Evolutionary conservation across 148 eudicot genomes (phyloP).

Genomic region (Nepenthes mirabilis): DNA sequence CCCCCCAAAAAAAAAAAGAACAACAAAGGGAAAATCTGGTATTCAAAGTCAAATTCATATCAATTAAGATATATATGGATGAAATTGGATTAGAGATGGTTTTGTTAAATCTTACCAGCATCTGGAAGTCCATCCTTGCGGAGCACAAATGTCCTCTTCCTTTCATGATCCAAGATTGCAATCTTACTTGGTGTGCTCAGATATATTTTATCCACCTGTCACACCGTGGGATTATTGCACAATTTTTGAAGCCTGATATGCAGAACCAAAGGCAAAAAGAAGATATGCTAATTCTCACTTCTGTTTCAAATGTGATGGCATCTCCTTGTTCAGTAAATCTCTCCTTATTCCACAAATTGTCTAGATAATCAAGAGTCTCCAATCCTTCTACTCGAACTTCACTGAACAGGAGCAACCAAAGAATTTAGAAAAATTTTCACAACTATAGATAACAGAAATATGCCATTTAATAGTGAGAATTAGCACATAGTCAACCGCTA

Average conservation of each 20-base stretch:
- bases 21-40: too few relatives aligned
- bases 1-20: too few relatives aligned
- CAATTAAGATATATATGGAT: neutral
- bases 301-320: conserved; percentile 88
- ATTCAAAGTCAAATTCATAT: neutral
- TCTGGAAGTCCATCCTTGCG: conserved; percentile 96
- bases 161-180: conserved; percentile 83
- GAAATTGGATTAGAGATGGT: neutral
- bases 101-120: conserved; percentile 50
- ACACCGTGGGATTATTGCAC: neutral
- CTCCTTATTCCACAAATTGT: conserved; percentile 62
- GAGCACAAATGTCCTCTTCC: conserved; percentile 80
- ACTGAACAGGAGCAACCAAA: conserved; percentile 22
- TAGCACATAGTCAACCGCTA: too few relatives aligned
- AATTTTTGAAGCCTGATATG: conserved; percentile 3
- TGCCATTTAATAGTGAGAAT: too few relatives aligned
- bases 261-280: neutral
- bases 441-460: conserved; percentile 1
- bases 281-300: conserved; percentile 31
- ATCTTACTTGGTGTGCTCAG: conserved; percentile 87
- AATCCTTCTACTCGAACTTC: conserved; percentile 96
- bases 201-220: conserved; percentile 78
- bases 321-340: conserved; percentile 94
- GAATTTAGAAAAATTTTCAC: too few relatives aligned
- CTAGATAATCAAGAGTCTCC: conserved; percentile 83